Evolutionary conservation across 225 moss, liverwort and hornwort species (phyloP), one percentile per base, ranked within the genome.

Genomic region (Physcomitrium patens): DNA sequence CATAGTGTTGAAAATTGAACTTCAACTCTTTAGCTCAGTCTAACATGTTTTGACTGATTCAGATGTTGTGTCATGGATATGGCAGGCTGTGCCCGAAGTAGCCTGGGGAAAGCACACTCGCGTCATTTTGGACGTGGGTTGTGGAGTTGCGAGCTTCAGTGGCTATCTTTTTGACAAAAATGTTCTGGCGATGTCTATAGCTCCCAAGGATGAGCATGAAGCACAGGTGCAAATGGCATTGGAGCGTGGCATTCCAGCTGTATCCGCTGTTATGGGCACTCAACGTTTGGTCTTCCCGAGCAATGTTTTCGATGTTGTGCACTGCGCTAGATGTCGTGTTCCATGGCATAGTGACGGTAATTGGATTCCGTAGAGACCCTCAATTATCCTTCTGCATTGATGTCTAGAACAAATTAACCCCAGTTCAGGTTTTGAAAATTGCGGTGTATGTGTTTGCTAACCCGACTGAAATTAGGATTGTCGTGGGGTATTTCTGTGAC

Each of bases 191-290:
- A 87, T 93, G 89, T 93, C 93, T 62, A 76, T 93, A 69, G 93
- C 93, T n/a, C 93, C 93, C 4, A 93, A 93, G 82, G 93, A 93
- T 74, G 93, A 91, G 45, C 93, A 93, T 43, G 89, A 91, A 71
- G 91, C 91, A n/a, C 93, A 93, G 79, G 85, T 93, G 60, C 93
- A 93, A 65, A 81, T 93, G 80, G 93, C 93, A 24, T 49, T 93
- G 48, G 93, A 93, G 59, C 85, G 93, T 22, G 93, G 93, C 31
- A 91, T 93, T 72, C 93, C 93, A 43, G 93, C 77, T 13, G 31
- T 93, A 19, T 69, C 83, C 13, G 85, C 91, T 5, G 93, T 91
- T 67, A 91, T 93, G 91, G 93, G 91, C 46, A 93, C 93, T 16
- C 83, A 89, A 74, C 83, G 93, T 59, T 80, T 93, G 12, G 70